A percentile compares a stretch with the other conserved stretches of the same genome.
Conservation (phyloP, 2,329 filamentous ascomycete genomes). For the Simplicillium aogashimaense region DNA sequence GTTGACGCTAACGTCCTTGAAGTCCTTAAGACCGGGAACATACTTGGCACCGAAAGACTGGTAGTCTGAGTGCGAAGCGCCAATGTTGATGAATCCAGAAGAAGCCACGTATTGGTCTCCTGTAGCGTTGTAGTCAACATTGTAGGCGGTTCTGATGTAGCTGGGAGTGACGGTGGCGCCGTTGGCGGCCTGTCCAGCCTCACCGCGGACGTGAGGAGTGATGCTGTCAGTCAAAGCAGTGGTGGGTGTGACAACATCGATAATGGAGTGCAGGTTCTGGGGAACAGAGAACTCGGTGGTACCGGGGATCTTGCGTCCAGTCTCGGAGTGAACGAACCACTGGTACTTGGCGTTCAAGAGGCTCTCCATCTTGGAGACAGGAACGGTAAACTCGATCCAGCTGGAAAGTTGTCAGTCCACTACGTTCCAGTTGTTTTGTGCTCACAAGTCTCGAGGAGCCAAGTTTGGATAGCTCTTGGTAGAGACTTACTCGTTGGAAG, state of each 20-base stretch:
- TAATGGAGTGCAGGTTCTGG: not conserved
- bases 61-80: not conserved
- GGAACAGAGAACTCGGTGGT: not conserved
- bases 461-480: no score
- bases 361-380: not conserved
- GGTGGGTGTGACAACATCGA: not conserved
- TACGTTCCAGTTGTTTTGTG: no score
- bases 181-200: not conserved
- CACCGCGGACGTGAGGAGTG: not conserved
- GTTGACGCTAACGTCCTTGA: conserved; percentile 7
- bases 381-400: not conserved
- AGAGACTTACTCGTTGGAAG: no score
- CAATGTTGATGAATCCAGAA: not conserved
- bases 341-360: not conserved
- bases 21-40: not conserved
- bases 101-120: not conserved
- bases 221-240: not conserved
- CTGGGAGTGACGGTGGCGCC: not conserved
- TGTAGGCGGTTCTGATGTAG: not conserved
- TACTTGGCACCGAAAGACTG: not conserved
- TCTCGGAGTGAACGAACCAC: not conserved
- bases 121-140: not conserved
- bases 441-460: no score
- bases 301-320: not conserved
- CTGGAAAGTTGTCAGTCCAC: not conserved